Evolutionary conservation across 2,329 filamentous ascomycete genomes (phyloP), one percentile per base, ranked within the genome.

Genomic region (Rugonectria rugulosa): DNA sequence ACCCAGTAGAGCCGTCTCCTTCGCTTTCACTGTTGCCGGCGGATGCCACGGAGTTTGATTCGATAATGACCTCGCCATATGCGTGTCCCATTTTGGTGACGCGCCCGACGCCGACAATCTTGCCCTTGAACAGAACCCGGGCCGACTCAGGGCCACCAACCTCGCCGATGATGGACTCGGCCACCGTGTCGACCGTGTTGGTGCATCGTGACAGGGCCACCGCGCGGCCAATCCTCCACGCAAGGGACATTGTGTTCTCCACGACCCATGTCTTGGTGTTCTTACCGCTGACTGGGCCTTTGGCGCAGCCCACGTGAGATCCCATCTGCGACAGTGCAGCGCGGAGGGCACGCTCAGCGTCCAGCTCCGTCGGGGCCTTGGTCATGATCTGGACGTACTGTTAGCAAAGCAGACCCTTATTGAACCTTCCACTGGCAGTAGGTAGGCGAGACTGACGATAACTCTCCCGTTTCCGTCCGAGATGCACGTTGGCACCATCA

Each of bases 161-260:
- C 75, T 72, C 65, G 70, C 75, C 20, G 70, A 80, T 59, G 6
- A 71, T 57, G 19, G 70, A 71, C 17, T 73, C 69, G 0, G 70
- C 60, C 1, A 79, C 77, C 2, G 74, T 76, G 2, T 77, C 74
- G 10, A 79, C 71, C 5, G 75, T 77, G 23, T 61, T 59, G 5
- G 47, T 47, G 24, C 43, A 29, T 34, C 40, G 31, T 11, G 52
- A 45, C 8, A 36, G 21, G 1, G 58, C 51, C 21, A 83, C 78
- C 32, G 75, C 77, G 1, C 81, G 76, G 0, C 82, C 81, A n/a
- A 85, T 78, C 15, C 73, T 69, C 76, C 72, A 79, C 2, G 71
- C 73, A 2, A 76, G 68, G 3, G 73, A 77, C 10, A 70, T 56
- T 0, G 70, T 75, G 41, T 75, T 73, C 10, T 70, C 66, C 3